Evolutionary conservation across 768 basidiomycete species (phyloP), one percentile per base, ranked within the genome.

Genomic region (Amanita inopinata): DNA sequence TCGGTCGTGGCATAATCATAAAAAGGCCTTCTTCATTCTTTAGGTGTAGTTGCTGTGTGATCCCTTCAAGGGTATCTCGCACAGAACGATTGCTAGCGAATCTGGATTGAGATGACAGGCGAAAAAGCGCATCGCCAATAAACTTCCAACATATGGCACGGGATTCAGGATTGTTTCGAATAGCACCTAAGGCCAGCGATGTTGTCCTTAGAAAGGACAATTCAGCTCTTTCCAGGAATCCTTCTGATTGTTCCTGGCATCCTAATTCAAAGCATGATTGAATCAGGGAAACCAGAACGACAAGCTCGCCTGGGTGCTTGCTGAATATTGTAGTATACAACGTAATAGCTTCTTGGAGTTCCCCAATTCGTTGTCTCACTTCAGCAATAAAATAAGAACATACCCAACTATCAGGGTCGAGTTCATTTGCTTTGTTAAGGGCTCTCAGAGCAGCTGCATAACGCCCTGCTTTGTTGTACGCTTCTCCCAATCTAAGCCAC

Each of bases 401-500:
- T 48, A 86, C 66, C 94, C 94, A 98, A 49, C 90, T 82, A 8
- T 73, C 61, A 0, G 86, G 78, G 15, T 78, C 65, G 45, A 96
- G 69, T 46, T 83, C 78, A 10, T 75, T 71, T 0, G 90, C 89
- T 35, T 73, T 80, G 6, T 67, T 63, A 14, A 98, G 75, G 0
- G 93, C 84, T 59, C 94, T 98, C 46, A 96, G 60, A 0, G 91
- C 87, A 11, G 96, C 93, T 12, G 77, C 79, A 51, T 91, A 84
- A 24, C 90, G 77, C 37, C 96, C 94, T 8, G 88, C 83, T 54
- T 75, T 82, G 51, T 76, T 78, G 52, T 99, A 98, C 0, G 90
- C 86, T 60, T 96, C 90, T 1, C 93, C 93, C 2, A 99, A 71
- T 27, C 87, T 76, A 10, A 91, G 69, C 96, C 94, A 98, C n/a